Conservation (phyloP, 2,329 filamentous ascomycete genomes). For the Pseudogymnoascus sp. region DNA sequence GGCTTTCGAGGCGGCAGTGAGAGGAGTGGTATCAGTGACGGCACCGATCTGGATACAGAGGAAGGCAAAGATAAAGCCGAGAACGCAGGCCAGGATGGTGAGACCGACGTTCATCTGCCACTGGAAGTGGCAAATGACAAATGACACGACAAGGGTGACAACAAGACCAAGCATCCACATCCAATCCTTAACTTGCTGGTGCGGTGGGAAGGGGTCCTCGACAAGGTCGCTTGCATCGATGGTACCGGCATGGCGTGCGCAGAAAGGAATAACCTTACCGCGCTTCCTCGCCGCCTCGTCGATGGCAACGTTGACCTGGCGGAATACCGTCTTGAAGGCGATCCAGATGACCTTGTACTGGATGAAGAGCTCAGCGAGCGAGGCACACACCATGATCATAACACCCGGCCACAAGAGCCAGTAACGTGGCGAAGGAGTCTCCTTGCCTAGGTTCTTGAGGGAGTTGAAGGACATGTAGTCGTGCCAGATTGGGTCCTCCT, state of each 20-base stretch:
- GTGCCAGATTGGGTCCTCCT: constrained; percentile 39
- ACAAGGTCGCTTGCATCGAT: constrained; percentile 34
- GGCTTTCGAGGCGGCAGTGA: constrained; percentile 61
- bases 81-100: constrained; percentile 47
- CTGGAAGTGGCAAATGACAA: constrained; percentile 44
- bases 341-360: constrained; percentile 39
- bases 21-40: constrained; percentile 54
- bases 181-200: constrained; percentile 46
- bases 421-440: constrained; percentile 41
- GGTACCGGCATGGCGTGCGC: constrained; percentile 35
- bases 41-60: constrained; percentile 54
- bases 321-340: constrained; percentile 43
- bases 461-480: constrained; percentile 35
- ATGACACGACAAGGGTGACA: constrained; percentile 42
- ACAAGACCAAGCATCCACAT: constrained; percentile 44
- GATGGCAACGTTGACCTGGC: constrained; percentile 36
- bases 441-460: constrained; percentile 34
- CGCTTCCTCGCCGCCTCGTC: constrained; percentile 33
- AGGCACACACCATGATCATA: constrained; percentile 43
- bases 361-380: constrained; percentile 38
- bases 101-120: constrained; percentile 51
- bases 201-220: constrained; percentile 41
- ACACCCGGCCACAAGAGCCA: constrained; percentile 47
- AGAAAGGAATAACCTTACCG: constrained; percentile 37
- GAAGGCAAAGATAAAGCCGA: constrained; percentile 56